phyloP scores from a whole-genome alignment of 2,329 filamentous ascomycete genomes.

The Ophiostoma tasmaniense region DNA sequence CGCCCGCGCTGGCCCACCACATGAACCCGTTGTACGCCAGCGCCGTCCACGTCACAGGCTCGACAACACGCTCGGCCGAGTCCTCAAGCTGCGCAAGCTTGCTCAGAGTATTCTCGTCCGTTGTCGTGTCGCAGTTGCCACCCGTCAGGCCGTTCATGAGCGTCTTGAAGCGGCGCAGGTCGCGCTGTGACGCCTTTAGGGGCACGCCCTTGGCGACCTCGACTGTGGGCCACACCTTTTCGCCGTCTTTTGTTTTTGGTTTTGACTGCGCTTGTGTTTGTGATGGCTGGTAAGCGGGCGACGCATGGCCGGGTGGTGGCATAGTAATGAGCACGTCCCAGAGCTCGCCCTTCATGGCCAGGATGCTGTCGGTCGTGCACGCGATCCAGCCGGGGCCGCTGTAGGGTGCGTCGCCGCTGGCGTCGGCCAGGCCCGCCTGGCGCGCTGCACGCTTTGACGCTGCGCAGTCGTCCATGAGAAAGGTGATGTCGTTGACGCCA shows the following conservation, averaged over 20 bases:
- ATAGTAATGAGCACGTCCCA: constrained; percentile 87
- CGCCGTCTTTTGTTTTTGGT: constrained; percentile 38
- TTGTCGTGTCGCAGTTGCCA: constrained; percentile 23
- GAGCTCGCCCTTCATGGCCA: constrained; percentile 74
- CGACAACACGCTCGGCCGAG: constrained; percentile 47
- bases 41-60: constrained; percentile 60
- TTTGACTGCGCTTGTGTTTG: constrained; percentile 23
- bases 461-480: constrained; percentile 56
- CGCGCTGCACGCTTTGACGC: constrained; percentile 31
- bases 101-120: constrained; percentile 10
- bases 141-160: constrained; percentile 56
- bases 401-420: constrained; percentile 30
- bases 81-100: constrained; percentile 25
- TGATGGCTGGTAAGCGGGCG: neutral
- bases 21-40: constrained; percentile 77
- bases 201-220: constrained; percentile 54
- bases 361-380: constrained; percentile 89
- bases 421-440: constrained; percentile 23
- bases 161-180: constrained; percentile 69
- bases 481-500: constrained; percentile 84
- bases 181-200: constrained; percentile 81
- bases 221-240: constrained; percentile 67
- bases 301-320: constrained; percentile 39
- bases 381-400: constrained; percentile 71
- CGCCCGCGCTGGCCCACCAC: constrained; percentile 83